These are phyloP conservation scores for Rhodotorula graminis DNA, from an alignment of 768 basidiomycete species.

Conservation along the genomic window DNA sequence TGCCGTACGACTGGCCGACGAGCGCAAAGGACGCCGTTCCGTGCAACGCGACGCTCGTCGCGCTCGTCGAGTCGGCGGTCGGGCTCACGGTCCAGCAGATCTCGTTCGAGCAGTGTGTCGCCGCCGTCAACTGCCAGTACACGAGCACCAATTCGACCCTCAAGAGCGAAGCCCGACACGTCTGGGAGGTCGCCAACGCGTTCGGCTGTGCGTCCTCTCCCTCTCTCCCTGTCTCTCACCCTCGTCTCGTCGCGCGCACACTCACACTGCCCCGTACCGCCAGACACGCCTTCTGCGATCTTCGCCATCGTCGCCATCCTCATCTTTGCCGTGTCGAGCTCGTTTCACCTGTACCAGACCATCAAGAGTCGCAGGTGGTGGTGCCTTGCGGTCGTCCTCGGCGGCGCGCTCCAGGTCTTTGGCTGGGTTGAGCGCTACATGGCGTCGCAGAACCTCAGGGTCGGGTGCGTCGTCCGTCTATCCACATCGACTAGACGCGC, in stretches of 20 bases:
- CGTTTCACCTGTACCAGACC: conserved; percentile 5
- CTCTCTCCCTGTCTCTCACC: no score
- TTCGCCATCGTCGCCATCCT: conserved; percentile 4
- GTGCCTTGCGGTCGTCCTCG: not conserved
- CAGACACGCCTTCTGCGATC: not conserved
- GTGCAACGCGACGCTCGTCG: conserved; percentile 8
- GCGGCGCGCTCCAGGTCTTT: not conserved
- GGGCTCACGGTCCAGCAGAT: not conserved
- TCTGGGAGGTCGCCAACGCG: no score
- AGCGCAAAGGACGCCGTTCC: not conserved
- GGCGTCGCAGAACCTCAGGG: not conserved
- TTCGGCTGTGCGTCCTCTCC: no score
- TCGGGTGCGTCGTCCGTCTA: not conserved
- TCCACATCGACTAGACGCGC: no score
- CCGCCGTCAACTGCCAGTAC: not conserved
- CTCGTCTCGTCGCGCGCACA: no score
- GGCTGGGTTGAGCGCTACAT: not conserved
- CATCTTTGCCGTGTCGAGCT: not conserved
- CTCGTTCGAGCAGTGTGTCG: not conserved
- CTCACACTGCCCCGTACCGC: no score
- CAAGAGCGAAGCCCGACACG: no score
- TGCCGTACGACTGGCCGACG: no score
- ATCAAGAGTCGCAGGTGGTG: not conserved
- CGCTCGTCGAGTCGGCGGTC: not conserved
- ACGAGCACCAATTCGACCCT: no score